A percentile compares a stretch with the other conserved stretches of the same genome.
These are phyloP conservation scores for Rhizopogon vesiculosus DNA, from an alignment of 768 basidiomycete species.

Conservation along the genomic window DNA sequence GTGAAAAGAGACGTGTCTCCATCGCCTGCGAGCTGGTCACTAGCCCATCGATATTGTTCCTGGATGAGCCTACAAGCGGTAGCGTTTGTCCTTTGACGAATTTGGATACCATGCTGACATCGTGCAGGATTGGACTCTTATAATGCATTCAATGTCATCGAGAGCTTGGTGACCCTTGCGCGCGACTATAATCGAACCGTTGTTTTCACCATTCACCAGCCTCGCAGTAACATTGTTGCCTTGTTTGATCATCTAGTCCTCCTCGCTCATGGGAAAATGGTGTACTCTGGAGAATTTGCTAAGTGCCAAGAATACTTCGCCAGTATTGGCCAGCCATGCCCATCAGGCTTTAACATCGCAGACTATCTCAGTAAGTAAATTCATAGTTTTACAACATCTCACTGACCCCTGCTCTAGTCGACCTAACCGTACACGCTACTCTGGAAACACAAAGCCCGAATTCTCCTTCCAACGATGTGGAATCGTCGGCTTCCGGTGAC, in stretches of 20 bases:
- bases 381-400: not conserved
- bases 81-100: not conserved
- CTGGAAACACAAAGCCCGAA: constrained; percentile 28
- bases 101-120: constrained; percentile 5
- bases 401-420: constrained; percentile 40
- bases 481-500: constrained; percentile 35
- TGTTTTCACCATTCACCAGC: constrained; percentile 97
- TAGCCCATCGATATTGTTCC: constrained; percentile 90
- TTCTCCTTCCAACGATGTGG: constrained; percentile 40
- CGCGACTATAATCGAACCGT: constrained; percentile 90
- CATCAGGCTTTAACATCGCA: constrained; percentile 93
- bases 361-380: constrained; percentile 84
- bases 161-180: constrained; percentile 81
- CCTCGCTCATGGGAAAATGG: constrained; percentile 75
- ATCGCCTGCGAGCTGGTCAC: constrained; percentile 99
- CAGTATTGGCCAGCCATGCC: constrained; percentile 77
- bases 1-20: constrained; percentile 94
- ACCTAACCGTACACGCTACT: constrained; percentile 63
- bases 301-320: constrained; percentile 77
- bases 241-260: constrained; percentile 91
- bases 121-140: constrained; percentile 81
- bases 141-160: constrained; percentile 94
- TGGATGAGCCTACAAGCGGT: constrained; percentile 98
- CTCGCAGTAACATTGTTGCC: constrained; percentile 94
- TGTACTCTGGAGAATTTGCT: constrained; percentile 77